phyloP scores from a whole-genome alignment of 257 asterid genomes.

The Dorcoceras hygrometricum region DNA sequence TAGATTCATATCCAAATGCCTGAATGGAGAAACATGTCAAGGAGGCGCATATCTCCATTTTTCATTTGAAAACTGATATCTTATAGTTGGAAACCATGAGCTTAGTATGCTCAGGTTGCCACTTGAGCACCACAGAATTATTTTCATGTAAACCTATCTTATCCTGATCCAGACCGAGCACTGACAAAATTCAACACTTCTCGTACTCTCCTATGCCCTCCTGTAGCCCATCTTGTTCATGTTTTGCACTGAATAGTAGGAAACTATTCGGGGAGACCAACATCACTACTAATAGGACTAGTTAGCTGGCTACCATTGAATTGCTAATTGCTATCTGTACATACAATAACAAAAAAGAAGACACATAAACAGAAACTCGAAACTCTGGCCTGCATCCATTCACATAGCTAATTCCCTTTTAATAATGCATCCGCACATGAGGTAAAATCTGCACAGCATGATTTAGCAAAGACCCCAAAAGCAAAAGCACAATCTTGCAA shows the following conservation, averaged over 20 bases:
- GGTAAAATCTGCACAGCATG: not conserved
- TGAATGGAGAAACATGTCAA: slow-evolving; percentile 17
- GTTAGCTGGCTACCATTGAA: not conserved
- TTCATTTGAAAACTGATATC: not conserved
- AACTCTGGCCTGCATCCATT: too few relatives aligned
- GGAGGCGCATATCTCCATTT: not conserved
- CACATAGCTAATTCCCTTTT: too few relatives aligned
- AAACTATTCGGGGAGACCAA: not conserved
- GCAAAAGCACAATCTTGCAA: not conserved
- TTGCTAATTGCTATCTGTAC: too few relatives aligned
- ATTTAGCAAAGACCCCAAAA: not conserved
- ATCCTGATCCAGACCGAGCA: not conserved
- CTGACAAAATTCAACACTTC: not conserved
- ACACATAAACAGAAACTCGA: too few relatives aligned
- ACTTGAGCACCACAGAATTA: not conserved
- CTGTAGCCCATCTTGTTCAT: not conserved
- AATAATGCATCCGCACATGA: too few relatives aligned
- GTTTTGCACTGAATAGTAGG: not conserved
- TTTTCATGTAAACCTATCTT: not conserved
- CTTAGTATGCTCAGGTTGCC: not conserved
- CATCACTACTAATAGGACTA: not conserved
- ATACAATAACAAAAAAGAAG: too few relatives aligned
- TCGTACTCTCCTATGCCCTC: not conserved
- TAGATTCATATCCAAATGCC: slow-evolving; percentile 51
- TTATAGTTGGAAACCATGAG: not conserved